phyloP scores from a whole-genome alignment of 352 stramenopile species.

The Pythium sp. region DNA sequence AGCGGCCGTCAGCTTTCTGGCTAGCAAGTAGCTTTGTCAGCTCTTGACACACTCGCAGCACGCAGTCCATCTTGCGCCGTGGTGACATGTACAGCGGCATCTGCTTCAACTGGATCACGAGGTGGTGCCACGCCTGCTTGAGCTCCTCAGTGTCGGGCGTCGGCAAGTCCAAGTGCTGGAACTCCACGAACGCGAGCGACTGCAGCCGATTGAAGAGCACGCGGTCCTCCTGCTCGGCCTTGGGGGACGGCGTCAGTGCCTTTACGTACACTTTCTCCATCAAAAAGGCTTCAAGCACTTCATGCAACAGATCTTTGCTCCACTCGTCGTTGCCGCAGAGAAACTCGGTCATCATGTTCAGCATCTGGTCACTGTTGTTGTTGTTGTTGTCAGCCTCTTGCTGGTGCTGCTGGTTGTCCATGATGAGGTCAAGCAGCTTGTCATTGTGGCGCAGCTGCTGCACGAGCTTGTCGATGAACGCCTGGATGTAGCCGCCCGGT shows the following conservation, averaged over 20 bases:
- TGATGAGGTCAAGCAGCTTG: constrained; percentile 23
- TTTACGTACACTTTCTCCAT: constrained; percentile 87
- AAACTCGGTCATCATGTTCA: constrained; percentile 19
- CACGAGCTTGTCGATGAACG: constrained; percentile 62
- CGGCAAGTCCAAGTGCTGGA: constrained; percentile 86
- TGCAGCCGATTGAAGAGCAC: constrained; percentile 57
- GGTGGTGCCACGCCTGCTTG: constrained; percentile 33
- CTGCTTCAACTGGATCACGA: constrained; percentile 44
- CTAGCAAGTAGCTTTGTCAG: constrained; percentile 65
- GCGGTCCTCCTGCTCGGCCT: constrained; percentile 48
- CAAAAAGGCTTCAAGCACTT: constrained; percentile 86
- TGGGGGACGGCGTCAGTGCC: constrained; percentile 53
- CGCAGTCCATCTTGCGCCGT: constrained; percentile 83
- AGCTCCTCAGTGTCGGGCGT: constrained; percentile 31
- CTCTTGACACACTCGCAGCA: constrained; percentile 71
- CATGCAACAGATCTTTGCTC: constrained; percentile 50
- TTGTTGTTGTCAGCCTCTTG: constrained; percentile 15
- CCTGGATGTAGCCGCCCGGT: constrained; percentile 53
- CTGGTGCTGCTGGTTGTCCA: constrained; percentile 1
- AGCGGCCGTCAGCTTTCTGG: constrained; percentile 32
- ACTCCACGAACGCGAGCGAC: constrained; percentile 77
- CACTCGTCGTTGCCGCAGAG: constrained; percentile 33
- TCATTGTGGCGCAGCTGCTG: constrained; percentile 50
- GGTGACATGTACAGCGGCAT: constrained; percentile 57
- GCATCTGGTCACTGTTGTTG: constrained; percentile 21